Evolutionary conservation across 129 eudicot genomes (phyloP).

Genomic region (Erigeron canadensis): DNA sequence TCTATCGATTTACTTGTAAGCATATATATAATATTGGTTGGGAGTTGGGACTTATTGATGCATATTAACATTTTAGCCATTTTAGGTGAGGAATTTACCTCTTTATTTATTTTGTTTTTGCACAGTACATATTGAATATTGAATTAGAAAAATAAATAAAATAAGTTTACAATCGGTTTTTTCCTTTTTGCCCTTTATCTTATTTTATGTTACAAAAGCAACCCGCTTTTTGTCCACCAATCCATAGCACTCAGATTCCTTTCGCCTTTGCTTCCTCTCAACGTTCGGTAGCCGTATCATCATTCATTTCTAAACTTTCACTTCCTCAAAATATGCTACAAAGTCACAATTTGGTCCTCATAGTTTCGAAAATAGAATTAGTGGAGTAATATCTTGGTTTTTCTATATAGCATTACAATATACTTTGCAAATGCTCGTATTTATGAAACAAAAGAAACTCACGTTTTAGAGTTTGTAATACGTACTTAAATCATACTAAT

Average conservation of each 20-base stretch:
- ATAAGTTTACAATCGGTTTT: constrained; percentile 17
- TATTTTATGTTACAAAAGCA: constrained; percentile 20
- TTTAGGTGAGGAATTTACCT: constrained; percentile 8
- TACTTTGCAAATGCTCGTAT: too few relatives aligned
- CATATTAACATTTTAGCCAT: too few relatives aligned
- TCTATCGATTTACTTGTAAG: neutral
- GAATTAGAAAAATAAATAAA: neutral
- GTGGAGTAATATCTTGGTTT: neutral
- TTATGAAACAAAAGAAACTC: too few relatives aligned
- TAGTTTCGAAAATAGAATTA: neutral
- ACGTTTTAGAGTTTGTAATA: too few relatives aligned
- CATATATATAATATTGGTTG: too few relatives aligned
- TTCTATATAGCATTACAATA: too few relatives aligned
- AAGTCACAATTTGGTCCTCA: constrained; percentile 7
- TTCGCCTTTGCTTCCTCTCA: constrained; percentile 73
- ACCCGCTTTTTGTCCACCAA: constrained; percentile 32
- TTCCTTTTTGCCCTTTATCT: constrained; percentile 35
- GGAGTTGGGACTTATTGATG: neutral
- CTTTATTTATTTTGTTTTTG: constrained; percentile 8
- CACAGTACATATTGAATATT: constrained; percentile 3
- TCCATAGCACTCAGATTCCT: constrained; percentile 35
- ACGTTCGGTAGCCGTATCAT: constrained; percentile 60
- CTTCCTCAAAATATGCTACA: neutral
- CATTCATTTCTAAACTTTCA: constrained; percentile 3
- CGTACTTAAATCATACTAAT: too few relatives aligned